Base-by-base conservation (phyloP, 2,329 filamentous ascomycete genomes). In the Calonectria fujianensis region DNA sequence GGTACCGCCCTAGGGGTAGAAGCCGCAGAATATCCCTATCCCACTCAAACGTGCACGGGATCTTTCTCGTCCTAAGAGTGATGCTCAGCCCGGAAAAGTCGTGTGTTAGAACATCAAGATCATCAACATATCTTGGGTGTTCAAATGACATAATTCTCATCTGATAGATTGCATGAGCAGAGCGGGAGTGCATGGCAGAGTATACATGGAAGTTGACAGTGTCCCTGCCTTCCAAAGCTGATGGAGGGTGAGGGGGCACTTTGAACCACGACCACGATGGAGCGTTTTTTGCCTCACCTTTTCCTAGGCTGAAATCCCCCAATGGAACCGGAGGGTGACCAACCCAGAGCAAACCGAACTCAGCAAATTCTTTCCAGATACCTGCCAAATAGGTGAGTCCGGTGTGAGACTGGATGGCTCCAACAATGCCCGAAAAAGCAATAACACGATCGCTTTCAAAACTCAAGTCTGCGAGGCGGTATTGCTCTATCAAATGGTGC, bases 241-340 rank as follows among this genome's bases (percentile, higher is more conserved):
- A 41, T 8, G 57, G 57, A 18, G 57, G 57, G 20, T 63, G 57
- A 11, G 57, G 57, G 1, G 57, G 57, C 13, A 63, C 57, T 20
- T 63, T 63, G 35, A 63, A 63, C 57, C 57, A 63, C 5, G 57
- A 63, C 37, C 57, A 63, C 29, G 57, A 63, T 16, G 57, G 57
- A 63, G 20, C 37, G 24, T 27, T 27, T 41, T 29, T 16, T 3
- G 35, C 20, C 32, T 63, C 37, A 3, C 13, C n/a, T 10, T 29
- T 4, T 6, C n/a, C 57, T 16, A 63, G 14, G 10, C 14, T 29
- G 31, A 63, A 63, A 39, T 63, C 14, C 3, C 57, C 57, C 8
- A 63, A 8, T 4, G 57, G 57, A 41, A 41, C 57, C 8, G 57
- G 57, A 31, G 57, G 57, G 41, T 63, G 57, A 10, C 13, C 24